phyloP scores from a whole-genome alignment of 2,329 filamentous ascomycete genomes.

The Botryosphaeria dothidea region DNA sequence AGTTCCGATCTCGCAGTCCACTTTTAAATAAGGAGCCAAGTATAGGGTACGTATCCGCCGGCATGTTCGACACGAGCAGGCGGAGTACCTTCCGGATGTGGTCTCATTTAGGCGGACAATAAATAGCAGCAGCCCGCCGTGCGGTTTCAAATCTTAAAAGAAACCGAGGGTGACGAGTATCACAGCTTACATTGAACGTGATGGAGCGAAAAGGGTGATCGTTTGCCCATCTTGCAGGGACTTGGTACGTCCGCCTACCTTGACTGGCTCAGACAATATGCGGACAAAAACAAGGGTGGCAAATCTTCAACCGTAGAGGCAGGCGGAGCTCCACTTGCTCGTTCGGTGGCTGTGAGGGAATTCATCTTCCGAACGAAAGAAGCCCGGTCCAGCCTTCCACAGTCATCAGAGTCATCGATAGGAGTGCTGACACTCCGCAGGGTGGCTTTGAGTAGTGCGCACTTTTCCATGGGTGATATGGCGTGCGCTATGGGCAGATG shows the following conservation, averaged over 20 bases:
- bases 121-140: too few relatives aligned
- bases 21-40: too few relatives aligned
- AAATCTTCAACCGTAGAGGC: background rate
- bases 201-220: background rate
- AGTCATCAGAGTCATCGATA: background rate
- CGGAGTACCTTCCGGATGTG: too few relatives aligned
- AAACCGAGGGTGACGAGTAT: background rate
- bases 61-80: too few relatives aligned
- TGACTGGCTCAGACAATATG: background rate
- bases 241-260: background rate
- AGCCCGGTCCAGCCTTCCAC: background rate
- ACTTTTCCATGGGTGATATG: slow-evolving; percentile 3
- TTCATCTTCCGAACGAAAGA: background rate
- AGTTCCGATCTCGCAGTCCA: too few relatives aligned
- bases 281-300: background rate
- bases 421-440: background rate
- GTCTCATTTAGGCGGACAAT: too few relatives aligned
- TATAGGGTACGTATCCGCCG: too few relatives aligned
- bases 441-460: slow-evolving; percentile 10
- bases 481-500: slow-evolving; percentile 11
- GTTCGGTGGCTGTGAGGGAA: background rate
- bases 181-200: background rate
- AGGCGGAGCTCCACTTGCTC: background rate
- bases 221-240: background rate
- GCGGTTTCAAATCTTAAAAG: too few relatives aligned